phyloP scores from a whole-genome alignment of 2,329 filamentous ascomycete genomes.

The Rutstroemia sp. region DNA sequence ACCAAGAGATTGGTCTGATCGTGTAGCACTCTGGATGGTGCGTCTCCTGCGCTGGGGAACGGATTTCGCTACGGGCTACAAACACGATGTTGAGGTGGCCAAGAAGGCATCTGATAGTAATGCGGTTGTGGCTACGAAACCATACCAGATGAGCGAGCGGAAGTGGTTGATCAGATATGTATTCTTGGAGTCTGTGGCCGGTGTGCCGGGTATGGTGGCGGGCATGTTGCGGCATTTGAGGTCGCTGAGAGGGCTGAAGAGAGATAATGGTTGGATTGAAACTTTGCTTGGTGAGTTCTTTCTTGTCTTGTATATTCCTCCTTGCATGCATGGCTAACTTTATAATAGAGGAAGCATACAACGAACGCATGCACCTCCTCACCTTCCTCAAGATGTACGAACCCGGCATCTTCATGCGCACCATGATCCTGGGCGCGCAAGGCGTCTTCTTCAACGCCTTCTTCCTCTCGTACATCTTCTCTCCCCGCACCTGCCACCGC shows the following conservation, averaged over 20 bases:
- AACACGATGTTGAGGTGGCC: conserved; percentile 52
- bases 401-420: conserved; percentile 74
- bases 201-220: conserved; percentile 93
- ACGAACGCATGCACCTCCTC: conserved; percentile 87
- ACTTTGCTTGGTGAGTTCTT: conserved; percentile 59
- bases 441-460: conserved; percentile 95
- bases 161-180: conserved; percentile 90
- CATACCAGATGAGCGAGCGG: conserved; percentile 66
- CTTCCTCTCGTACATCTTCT: conserved; percentile 82
- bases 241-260: conserved; percentile 75
- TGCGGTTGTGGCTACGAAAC: conserved; percentile 40
- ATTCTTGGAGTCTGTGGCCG: conserved; percentile 91
- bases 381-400: conserved; percentile 90
- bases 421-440: conserved; percentile 86
- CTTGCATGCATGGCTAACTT: conserved; percentile 39
- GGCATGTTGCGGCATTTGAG: conserved; percentile 88
- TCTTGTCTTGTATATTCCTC: background rate
- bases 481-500: conserved; percentile 80
- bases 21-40: conserved; percentile 69
- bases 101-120: conserved; percentile 37
- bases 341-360: conserved; percentile 68
- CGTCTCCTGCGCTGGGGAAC: conserved; percentile 70
- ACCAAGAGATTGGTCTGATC: conserved; percentile 67
- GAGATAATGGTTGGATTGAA: conserved; percentile 96
- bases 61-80: conserved; percentile 74